phyloP scores from a whole-genome alignment of 495 filamentous ascomycete species.

The Penicillium coprophilum region DNA sequence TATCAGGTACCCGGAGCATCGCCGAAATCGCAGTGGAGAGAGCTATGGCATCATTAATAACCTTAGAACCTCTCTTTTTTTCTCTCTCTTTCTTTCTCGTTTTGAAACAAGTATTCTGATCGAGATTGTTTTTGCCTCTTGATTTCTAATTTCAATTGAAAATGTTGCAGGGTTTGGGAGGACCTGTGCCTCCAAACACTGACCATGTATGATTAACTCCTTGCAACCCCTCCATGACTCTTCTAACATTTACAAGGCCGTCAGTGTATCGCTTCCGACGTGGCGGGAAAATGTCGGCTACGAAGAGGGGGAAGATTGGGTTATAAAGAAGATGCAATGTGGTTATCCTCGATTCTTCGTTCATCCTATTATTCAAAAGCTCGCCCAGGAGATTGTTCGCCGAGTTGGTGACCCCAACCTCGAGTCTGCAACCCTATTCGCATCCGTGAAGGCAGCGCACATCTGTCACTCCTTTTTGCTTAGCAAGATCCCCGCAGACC shows the following conservation, averaged over 20 bases:
- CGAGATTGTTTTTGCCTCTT: too few relatives aligned
- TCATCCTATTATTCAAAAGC: slow-evolving; percentile 74
- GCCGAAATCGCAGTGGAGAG: slow-evolving; percentile 36
- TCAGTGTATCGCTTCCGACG: slow-evolving; percentile 93
- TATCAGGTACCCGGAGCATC: slow-evolving; percentile 21
- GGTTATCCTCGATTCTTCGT: slow-evolving; percentile 97
- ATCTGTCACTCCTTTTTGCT: slow-evolving; percentile 72
- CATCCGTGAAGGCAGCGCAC: slow-evolving; percentile 62
- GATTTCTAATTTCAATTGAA: slow-evolving; percentile 6
- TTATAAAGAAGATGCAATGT: slow-evolving; percentile 78
- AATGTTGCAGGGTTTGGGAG: slow-evolving; percentile 47
- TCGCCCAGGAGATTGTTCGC: slow-evolving; percentile 66
- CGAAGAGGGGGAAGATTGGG: slow-evolving; percentile 87
- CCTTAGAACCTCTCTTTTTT: slow-evolving; percentile 11
- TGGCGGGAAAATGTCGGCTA: slow-evolving; percentile 90
- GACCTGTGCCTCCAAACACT: slow-evolving; percentile 50
- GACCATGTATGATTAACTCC: slow-evolving; percentile 51
- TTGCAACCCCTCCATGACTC: slow-evolving; percentile 25
- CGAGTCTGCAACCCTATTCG: slow-evolving; percentile 78
- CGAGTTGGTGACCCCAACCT: slow-evolving; percentile 56
- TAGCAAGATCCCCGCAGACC: slow-evolving; percentile 49
- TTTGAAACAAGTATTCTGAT: not conserved
- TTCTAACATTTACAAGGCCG: slow-evolving; percentile 59
- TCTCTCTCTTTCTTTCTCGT: slow-evolving; percentile 9
- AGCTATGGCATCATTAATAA: slow-evolving; percentile 14